Percentiles rank a stretch among this genome's conserved stretches.
Evolutionary conservation across 2,329 filamentous ascomycete species (phyloP).

Genomic region (Claviceps maximensis): DNA sequence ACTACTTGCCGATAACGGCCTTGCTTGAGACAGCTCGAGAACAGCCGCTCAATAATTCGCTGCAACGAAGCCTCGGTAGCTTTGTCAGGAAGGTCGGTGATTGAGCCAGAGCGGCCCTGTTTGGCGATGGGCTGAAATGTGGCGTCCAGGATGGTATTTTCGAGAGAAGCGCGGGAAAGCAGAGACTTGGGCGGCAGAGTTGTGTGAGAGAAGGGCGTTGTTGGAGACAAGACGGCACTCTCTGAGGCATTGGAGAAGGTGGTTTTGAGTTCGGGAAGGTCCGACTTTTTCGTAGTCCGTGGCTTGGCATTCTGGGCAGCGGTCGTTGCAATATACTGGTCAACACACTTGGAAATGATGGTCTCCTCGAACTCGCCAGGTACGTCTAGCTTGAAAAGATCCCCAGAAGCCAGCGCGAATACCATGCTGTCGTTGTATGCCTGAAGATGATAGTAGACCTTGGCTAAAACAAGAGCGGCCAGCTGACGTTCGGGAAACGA

Average conservation of each 20-base stretch:
- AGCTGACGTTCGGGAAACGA: constrained; percentile 86
- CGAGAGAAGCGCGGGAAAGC: constrained; percentile 66
- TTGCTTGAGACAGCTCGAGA: constrained; percentile 75
- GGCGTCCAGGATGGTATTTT: constrained; percentile 48
- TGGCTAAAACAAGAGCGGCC: constrained; percentile 85
- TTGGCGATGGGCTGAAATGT: constrained; percentile 40
- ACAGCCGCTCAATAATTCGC: constrained; percentile 73
- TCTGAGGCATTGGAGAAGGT: constrained; percentile 62
- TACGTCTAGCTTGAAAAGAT: constrained; percentile 84
- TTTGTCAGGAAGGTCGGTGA: constrained; percentile 54
- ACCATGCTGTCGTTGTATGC: constrained; percentile 99
- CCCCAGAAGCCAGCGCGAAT: constrained; percentile 86
- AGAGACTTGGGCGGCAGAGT: constrained; percentile 88
- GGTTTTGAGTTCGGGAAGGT: constrained; percentile 60
- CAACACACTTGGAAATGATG: constrained; percentile 95
- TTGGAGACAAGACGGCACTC: constrained; percentile 67
- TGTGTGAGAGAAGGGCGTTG: constrained; percentile 89
- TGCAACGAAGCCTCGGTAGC: constrained; percentile 71
- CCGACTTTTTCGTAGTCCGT: constrained; percentile 28
- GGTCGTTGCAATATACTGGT: constrained; percentile 82
- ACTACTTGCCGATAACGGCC: constrained; percentile 91
- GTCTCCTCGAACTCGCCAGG: constrained; percentile 97
- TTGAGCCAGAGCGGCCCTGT: constrained; percentile 40
- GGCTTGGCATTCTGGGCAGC: constrained; percentile 36
- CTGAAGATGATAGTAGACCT: constrained; percentile 97